Evolutionary conservation across 2,329 filamentous ascomycete species (phyloP).

Genomic region (Pyrenophora teres): DNA sequence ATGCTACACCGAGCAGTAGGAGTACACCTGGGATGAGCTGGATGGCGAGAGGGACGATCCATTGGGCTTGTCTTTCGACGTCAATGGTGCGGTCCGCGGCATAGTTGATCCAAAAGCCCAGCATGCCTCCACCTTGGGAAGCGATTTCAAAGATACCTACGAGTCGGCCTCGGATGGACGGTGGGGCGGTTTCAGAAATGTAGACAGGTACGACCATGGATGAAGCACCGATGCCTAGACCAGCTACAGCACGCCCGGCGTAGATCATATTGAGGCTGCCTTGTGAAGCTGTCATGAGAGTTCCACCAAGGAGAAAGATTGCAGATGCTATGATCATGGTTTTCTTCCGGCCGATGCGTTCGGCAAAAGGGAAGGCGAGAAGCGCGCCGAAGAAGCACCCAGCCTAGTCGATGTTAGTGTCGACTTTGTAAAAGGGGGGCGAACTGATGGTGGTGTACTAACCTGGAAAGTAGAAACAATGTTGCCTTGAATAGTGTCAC

Average conservation of each 20-base stretch:
- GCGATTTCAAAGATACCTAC: conserved; percentile 71
- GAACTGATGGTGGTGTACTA: neutral
- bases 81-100: conserved; percentile 48
- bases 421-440: neutral
- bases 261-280: conserved; percentile 46
- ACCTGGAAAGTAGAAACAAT: conserved; percentile 48
- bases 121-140: conserved; percentile 64
- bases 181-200: conserved; percentile 56
- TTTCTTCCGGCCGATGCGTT: conserved; percentile 55
- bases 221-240: conserved; percentile 47
- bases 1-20: conserved; percentile 43
- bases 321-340: conserved; percentile 54
- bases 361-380: conserved; percentile 53
- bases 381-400: conserved; percentile 50
- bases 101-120: conserved; percentile 53
- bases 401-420: conserved; percentile 17
- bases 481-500: conserved; percentile 48
- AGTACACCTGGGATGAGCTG: conserved; percentile 50
- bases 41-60: conserved; percentile 64
- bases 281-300: conserved; percentile 47
- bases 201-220: conserved; percentile 48
- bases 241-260: conserved; percentile 44
- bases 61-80: conserved; percentile 58
- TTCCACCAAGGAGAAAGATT: conserved; percentile 51
- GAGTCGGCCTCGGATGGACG: conserved; percentile 66